Evolutionary conservation across 2,329 filamentous ascomycete species (phyloP).

Genomic region (Chrysoporthe deuterocubensis): DNA sequence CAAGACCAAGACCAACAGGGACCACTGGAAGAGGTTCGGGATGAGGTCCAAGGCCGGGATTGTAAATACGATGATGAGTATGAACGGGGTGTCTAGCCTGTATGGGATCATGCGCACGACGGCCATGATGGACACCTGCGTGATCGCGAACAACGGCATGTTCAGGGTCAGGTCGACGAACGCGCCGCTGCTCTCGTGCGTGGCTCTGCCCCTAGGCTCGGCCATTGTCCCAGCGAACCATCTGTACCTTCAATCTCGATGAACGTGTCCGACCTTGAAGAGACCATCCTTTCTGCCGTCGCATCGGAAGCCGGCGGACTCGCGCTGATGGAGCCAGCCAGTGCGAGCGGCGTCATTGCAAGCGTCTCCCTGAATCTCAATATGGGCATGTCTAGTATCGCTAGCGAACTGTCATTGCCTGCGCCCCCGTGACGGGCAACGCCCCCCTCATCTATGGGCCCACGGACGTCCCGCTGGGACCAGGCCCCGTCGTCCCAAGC

Average conservation of each 20-base stretch:
- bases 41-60: no score
- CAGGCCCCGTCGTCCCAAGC: not conserved
- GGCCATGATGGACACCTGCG: no score
- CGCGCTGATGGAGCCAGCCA: conserved; percentile 4
- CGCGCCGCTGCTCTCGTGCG: no score
- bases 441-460: not conserved
- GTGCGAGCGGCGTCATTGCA: conserved; percentile 12
- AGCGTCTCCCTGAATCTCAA: conserved; percentile 16
- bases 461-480: conserved; percentile 9
- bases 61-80: no score
- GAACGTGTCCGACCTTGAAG: conserved; percentile 12
- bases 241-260: not conserved
- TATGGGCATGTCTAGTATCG: conserved; percentile 16
- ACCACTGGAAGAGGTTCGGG: no score
- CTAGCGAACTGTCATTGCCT: conserved; percentile 9
- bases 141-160: no score
- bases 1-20: no score
- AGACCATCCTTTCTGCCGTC: conserved; percentile 2
- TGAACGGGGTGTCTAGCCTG: no score
- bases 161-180: no score
- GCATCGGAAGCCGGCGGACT: conserved; percentile 8
- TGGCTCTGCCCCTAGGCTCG: no score
- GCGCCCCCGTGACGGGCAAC: not conserved
- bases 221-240: not conserved
- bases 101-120: no score